Conservation (phyloP, 208 protist species). For the Acanthamoeba culbertsoni region DNA sequence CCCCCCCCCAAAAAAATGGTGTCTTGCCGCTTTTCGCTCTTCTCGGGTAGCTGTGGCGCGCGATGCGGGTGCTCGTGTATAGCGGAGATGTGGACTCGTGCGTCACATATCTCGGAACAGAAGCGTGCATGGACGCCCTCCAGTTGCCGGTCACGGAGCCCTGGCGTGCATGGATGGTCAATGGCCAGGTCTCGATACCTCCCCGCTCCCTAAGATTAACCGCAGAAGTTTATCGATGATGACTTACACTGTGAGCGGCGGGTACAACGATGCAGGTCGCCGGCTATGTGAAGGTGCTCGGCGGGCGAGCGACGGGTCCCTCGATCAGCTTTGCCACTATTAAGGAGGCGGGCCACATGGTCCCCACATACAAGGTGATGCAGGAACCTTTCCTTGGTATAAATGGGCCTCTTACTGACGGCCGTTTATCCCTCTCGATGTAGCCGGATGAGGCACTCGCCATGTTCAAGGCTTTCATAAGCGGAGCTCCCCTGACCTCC, state of each 20-base stretch:
- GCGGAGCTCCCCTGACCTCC: background rate
- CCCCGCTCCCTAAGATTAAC: background rate
- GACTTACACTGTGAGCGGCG: too few species aligned
- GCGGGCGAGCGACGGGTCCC: background rate
- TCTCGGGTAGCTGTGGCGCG: background rate
- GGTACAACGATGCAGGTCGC: conserved; percentile 2
- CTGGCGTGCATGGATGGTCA: background rate
- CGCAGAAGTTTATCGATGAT: background rate
- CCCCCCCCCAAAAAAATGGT: too few species aligned
- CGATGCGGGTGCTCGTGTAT: conserved; percentile 40
- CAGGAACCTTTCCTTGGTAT: background rate
- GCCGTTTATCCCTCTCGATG: background rate
- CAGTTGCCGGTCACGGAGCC: background rate
- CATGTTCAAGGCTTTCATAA: background rate
- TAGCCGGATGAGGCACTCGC: background rate
- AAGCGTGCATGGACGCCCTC: conserved; percentile 12
- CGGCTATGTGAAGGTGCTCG: conserved; percentile 34
- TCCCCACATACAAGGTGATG: conserved; percentile 42
- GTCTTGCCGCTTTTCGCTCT: too few species aligned
- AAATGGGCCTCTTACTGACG: background rate
- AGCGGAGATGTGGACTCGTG: conserved; percentile 65
- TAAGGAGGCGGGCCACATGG: conserved; percentile 67
- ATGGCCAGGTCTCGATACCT: background rate
- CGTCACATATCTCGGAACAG: conserved; percentile 62
- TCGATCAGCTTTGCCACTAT: conserved; percentile 60